Evolutionary conservation across 495 filamentous ascomycete species (phyloP), one percentile per base, ranked within the genome.

Genomic region (Penicillium roqueforti): DNA sequence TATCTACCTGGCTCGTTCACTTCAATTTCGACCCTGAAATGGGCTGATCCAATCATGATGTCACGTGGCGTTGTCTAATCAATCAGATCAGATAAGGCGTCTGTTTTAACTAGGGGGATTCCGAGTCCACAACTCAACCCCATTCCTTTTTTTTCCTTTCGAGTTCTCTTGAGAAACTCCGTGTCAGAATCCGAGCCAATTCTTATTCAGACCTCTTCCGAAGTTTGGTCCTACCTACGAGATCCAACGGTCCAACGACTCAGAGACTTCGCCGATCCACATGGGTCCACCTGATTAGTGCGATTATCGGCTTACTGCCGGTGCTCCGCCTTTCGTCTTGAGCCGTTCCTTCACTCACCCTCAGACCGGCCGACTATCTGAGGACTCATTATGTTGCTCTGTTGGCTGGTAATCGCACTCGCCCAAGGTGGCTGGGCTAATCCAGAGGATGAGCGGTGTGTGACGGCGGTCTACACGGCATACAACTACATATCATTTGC

Each of bases 401-500:
- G 45, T 43, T 66, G 57, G 56, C 42, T 66, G 49, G 25, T 39
- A 23, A 28, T 66, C 32, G 19, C 51, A 20, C 39, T 57, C 23
- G 39, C 46, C 20, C 43, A 37, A 13, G 13, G 37, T 26, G 53
- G 39, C 29, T 52, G 44, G 46, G 60, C 55, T 1, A 54, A 39
- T n/a, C 23, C 39, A n/a, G 25, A 50, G 22, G 57, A 71, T 32
- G 70, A 68, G 53, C 67, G 61, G n/a, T 76, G 73, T 39, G 70
- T 74, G 39, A 72, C 63, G 1, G 65, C 71, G 10, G 46, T 74
- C 7, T 69, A 57, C 47, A 68, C 68, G 6, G 68, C 71, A 4
- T 69, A 68, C 49, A 63, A 64, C 42, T 76, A 73, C 47, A 61
- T 77, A 41, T 55, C 62, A 1, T 77, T 77, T 46, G 50, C 59